Conservation (phyloP, 2,329 filamentous ascomycete species). For the Fusarium nodosum region DNA sequence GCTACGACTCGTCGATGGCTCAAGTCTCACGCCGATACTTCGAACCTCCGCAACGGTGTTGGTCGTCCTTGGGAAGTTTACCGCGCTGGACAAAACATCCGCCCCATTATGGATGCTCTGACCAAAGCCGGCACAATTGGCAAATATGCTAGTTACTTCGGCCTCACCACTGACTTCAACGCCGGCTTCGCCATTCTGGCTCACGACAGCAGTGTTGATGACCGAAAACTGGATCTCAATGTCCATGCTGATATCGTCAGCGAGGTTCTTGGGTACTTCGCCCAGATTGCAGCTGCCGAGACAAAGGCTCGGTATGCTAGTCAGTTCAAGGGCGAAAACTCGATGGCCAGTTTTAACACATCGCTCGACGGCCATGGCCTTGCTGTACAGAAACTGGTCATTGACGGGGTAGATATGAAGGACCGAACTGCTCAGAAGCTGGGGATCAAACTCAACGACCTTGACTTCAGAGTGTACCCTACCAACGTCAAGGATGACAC, state of each 20-base stretch:
- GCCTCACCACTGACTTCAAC: slow-evolving; percentile 32
- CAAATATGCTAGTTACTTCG: slow-evolving; percentile 50
- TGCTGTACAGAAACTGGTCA: slow-evolving; percentile 38
- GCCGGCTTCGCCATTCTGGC: slow-evolving; percentile 54
- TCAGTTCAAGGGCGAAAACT: not conserved
- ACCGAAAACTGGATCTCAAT: slow-evolving; percentile 51
- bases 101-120: slow-evolving; percentile 46
- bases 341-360: slow-evolving; percentile 22
- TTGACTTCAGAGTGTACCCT: slow-evolving; percentile 53
- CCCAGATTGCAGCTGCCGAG: slow-evolving; percentile 31
- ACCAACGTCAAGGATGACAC: slow-evolving; percentile 45
- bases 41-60: slow-evolving; percentile 54
- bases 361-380: slow-evolving; percentile 48
- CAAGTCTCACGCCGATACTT: slow-evolving; percentile 49
- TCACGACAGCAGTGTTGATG: slow-evolving; percentile 47
- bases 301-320: slow-evolving; percentile 26
- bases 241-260: slow-evolving; percentile 53
- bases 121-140: slow-evolving; percentile 50
- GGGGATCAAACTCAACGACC: slow-evolving; percentile 33
- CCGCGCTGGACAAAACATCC: slow-evolving; percentile 45
- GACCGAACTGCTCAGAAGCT: slow-evolving; percentile 34
- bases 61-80: slow-evolving; percentile 54
- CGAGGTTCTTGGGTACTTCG: slow-evolving; percentile 33
- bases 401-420: slow-evolving; percentile 38
- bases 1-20: slow-evolving; percentile 52